phyloP scores from a whole-genome alignment of 495 filamentous ascomycete genomes.

The Aspergillus sclerotioniger region DNA sequence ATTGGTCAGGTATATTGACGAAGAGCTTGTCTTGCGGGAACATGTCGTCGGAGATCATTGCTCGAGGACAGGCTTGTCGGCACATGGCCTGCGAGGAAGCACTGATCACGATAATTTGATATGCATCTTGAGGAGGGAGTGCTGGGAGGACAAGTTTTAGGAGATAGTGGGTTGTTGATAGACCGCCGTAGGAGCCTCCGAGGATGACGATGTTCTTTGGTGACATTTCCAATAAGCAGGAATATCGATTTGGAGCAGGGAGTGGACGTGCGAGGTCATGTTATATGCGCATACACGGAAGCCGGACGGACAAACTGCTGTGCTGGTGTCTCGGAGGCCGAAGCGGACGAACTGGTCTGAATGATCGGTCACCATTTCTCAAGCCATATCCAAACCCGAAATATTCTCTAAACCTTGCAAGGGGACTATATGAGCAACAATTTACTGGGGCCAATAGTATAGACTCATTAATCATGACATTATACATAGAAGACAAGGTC shows the following conservation, averaged over 20 bases:
- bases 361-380: no score
- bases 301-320: neutral
- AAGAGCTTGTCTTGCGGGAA: constrained; percentile 51
- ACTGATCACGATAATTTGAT: constrained; percentile 42
- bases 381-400: no score
- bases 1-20: constrained; percentile 35
- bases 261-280: no score
- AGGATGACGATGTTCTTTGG: constrained; percentile 48
- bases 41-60: constrained; percentile 43
- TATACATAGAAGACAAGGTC: no score
- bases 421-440: no score
- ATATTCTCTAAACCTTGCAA: no score
- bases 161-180: constrained; percentile 51
- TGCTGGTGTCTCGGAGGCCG: neutral
- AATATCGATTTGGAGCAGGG: no score
- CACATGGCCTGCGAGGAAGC: constrained; percentile 42
- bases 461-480: no score
- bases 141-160: constrained; percentile 50
- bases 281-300: neutral
- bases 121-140: constrained; percentile 27
- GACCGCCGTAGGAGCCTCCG: constrained; percentile 52
- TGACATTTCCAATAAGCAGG: neutral
- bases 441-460: no score
- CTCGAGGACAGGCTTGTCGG: constrained; percentile 46
- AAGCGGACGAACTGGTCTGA: neutral